These are phyloP conservation scores for Pythium brassicae DNA, from an alignment of 352 stramenopile species.

Conservation along the genomic window DNA sequence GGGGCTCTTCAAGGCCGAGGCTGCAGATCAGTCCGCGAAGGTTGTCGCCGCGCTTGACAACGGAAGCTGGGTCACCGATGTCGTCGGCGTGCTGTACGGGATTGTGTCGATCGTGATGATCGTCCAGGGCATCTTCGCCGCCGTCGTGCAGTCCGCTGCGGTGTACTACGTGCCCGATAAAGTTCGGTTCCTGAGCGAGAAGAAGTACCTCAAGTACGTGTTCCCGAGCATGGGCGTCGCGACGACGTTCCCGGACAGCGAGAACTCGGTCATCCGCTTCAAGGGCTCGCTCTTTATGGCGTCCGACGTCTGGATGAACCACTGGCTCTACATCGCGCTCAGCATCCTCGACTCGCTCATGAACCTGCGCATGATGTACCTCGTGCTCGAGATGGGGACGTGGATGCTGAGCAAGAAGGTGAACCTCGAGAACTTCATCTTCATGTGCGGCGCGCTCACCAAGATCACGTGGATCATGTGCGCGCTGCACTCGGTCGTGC, in stretches of 20 bases:
- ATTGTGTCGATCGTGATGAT: constrained; percentile 47
- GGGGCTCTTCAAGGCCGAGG: constrained; percentile 41
- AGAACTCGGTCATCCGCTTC: background rate
- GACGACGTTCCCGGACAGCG: constrained; percentile 28
- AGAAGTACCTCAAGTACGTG: constrained; percentile 38
- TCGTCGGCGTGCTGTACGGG: constrained; percentile 40
- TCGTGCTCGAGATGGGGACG: constrained; percentile 28
- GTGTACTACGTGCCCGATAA: constrained; percentile 38
- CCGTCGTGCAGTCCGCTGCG: constrained; percentile 27
- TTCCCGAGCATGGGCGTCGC: constrained; percentile 42
- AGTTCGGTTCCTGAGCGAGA: background rate
- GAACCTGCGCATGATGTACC: constrained; percentile 38
- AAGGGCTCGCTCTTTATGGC: too few relatives aligned
- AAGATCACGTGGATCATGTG: constrained; percentile 59
- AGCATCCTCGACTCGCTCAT: constrained; percentile 44
- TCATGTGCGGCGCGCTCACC: too few relatives aligned
- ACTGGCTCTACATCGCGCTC: constrained; percentile 19
- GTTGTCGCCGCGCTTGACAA: constrained; percentile 44
- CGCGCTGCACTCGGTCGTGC: constrained; percentile 28
- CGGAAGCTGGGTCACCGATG: constrained; percentile 30
- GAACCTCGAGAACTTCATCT: too few relatives aligned
- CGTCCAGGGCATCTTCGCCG: constrained; percentile 36
- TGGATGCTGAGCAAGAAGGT: too few relatives aligned
- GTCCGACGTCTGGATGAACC: too few relatives aligned
- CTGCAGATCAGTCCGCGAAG: constrained; percentile 30